Evolutionary conservation across 1,284 basidiomycete species (phyloP), one percentile per base, ranked within the genome.

Genomic region (Malassezia sympodialis): DNA sequence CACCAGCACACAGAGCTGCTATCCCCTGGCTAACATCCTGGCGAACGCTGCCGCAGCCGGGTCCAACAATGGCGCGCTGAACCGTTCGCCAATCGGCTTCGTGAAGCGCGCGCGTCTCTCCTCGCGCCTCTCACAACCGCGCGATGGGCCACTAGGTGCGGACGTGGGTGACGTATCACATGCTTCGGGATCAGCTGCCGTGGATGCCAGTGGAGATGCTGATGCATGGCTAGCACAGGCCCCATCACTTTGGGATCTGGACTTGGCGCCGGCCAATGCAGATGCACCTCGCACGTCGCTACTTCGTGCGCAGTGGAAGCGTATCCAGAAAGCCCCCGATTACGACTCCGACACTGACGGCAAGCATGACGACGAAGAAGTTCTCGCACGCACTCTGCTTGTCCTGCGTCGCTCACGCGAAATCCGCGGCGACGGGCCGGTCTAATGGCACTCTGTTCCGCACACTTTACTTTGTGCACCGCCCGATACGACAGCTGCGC

Each of bases 81-180:
- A 23, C 10, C 55, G 55, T 37, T 57, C 55, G 0, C 49, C 55
- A 1, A 57, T 57, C 27, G 55, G 55, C 6, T 57, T 57, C 23
- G 55, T 57, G 4, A 57, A 57, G 28, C 49, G 55, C n/a, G 55
- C 55, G 31, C 55, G 55, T 5, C 45, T 57, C 26, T 57, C 55
- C 24, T 57, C 55, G 19, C 55, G 55, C 5, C 42, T 51, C 8
- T 32, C 44, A n/a, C 54, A 56, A 14, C 8, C 49, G n/a, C 49
- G 41, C 31, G 54, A 43, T 28, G 8, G 14, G 5, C 17, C 41
- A 31, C 40, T 49, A 26, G 31, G 40, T 32, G 32, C 23, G 6
- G 34, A 49, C 15, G 21, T 8, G 21, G 27, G 27, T 15, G 27
- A 42, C 11, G 24, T 2, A 21, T 30, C 48, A 15, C n/a, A 42